A percentile compares a stretch with the other conserved stretches of the same genome.
These are phyloP conservation scores for Aspergillus tubingensis DNA, from an alignment of 2,329 filamentous ascomycete genomes.

Conservation along the genomic window DNA sequence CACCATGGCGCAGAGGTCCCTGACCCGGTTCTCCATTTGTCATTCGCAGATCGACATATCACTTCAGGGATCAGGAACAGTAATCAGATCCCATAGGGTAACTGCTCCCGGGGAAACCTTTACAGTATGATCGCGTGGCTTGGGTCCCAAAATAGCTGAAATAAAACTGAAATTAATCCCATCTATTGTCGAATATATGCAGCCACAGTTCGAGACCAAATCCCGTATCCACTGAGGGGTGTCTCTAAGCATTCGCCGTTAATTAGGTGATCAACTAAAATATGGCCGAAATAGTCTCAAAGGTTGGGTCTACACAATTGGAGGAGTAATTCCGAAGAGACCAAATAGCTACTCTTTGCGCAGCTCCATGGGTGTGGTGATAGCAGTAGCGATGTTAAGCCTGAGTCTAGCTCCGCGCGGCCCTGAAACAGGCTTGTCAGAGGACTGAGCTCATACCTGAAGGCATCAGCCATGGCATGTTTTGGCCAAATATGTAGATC, in stretches of 20 bases:
- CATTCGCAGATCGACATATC: neutral
- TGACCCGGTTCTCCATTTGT: neutral
- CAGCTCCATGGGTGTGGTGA: neutral
- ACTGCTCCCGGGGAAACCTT: neutral
- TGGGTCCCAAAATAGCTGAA: neutral
- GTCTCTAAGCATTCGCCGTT: neutral
- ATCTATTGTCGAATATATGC: neutral
- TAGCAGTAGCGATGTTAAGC: neutral
- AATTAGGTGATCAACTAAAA: neutral
- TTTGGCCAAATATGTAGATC: constrained; percentile 12
- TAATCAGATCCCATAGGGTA: neutral
- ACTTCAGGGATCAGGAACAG: neutral
- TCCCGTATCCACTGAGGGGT: neutral
- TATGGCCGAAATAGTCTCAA: no score
- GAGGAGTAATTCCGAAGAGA: neutral
- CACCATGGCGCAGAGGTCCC: neutral
- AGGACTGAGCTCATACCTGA: constrained; percentile 3
- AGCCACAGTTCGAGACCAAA: neutral
- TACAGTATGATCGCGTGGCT: neutral
- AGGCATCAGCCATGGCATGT: neutral
- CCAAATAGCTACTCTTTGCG: neutral
- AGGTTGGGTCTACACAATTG: no score
- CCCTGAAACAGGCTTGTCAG: constrained; percentile 4
- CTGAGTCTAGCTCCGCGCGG: neutral
- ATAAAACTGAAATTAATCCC: neutral